A percentile compares a stretch with the other conserved stretches of the same genome.
These are phyloP conservation scores for Begonia loranthoides DNA, from an alignment of 306 rosid genomes.

Conservation along the genomic window DNA sequence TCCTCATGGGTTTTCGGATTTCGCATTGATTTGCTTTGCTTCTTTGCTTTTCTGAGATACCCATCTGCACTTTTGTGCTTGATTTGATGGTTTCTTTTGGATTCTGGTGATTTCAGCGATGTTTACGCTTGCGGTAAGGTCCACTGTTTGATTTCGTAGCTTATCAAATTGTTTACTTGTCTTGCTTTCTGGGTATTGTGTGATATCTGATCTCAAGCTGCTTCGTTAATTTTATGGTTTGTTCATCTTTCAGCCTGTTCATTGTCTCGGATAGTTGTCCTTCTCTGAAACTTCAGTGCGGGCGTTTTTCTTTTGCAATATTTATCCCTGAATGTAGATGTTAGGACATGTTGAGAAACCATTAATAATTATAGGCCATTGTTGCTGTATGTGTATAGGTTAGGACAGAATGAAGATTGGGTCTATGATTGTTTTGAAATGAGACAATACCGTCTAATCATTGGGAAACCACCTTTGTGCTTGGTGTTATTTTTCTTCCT, in stretches of 20 bases:
- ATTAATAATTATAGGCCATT: no score
- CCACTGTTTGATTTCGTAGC: slow-evolving; percentile 6
- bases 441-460: no score
- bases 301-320: no score
- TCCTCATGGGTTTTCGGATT: neutral
- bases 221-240: neutral
- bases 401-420: no score
- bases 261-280: neutral
- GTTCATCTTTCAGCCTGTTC: neutral
- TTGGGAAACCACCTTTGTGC: no score
- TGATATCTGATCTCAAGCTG: neutral
- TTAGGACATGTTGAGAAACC: no score
- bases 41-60: neutral
- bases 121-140: slow-evolving; percentile 3
- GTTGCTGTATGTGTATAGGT: no score
- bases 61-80: slow-evolving; percentile 5
- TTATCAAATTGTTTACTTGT: neutral
- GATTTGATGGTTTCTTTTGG: neutral
- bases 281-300: neutral
- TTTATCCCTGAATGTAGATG: neutral
- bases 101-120: neutral
- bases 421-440: no score
- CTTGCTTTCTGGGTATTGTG: slow-evolving; percentile 2
- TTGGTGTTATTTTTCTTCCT: no score
- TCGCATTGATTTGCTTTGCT: neutral